Percentiles rank a stretch among this genome's conserved stretches.
These are phyloP conservation scores for Ciborinia camelliae DNA, from an alignment of 2,329 filamentous ascomycete species.

Conservation along the genomic window DNA sequence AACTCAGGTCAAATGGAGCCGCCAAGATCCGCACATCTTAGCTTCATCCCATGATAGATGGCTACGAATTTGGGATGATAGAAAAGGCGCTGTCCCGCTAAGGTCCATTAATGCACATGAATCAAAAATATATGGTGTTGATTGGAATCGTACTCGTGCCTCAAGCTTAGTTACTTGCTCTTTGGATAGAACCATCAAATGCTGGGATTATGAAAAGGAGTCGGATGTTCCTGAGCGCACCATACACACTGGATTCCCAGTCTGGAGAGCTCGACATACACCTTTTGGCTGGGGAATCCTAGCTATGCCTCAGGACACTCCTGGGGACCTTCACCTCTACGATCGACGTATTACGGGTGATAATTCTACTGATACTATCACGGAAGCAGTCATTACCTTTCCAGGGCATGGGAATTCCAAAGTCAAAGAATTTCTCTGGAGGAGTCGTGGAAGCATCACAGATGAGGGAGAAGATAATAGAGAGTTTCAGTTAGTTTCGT, in stretches of 20 bases:
- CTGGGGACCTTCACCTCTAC: constrained; percentile 81
- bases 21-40: constrained; percentile 79
- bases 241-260: constrained; percentile 78
- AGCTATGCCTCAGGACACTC: constrained; percentile 88
- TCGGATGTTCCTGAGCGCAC: constrained; percentile 68
- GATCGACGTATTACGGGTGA: constrained; percentile 54
- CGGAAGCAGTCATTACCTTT: constrained; percentile 55
- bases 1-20: constrained; percentile 93
- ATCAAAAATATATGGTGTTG: constrained; percentile 92
- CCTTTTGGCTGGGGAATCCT: constrained; percentile 83
- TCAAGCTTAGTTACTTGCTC: constrained; percentile 82
- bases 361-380: constrained; percentile 44
- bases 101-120: constrained; percentile 82
- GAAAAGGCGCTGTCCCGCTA: constrained; percentile 73
- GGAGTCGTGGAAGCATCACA: constrained; percentile 64
- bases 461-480: constrained; percentile 72
- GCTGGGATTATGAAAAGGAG: constrained; percentile 74
- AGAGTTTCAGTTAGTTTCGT: constrained; percentile 90
- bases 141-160: constrained; percentile 80
- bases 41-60: constrained; percentile 88
- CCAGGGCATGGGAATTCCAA: constrained; percentile 59
- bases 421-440: constrained; percentile 90
- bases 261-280: constrained; percentile 88
- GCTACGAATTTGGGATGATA: constrained; percentile 86
- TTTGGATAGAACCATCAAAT: constrained; percentile 86